Conservation (phyloP, 2,329 filamentous ascomycete species). For the Pseudonectria buxi region DNA sequence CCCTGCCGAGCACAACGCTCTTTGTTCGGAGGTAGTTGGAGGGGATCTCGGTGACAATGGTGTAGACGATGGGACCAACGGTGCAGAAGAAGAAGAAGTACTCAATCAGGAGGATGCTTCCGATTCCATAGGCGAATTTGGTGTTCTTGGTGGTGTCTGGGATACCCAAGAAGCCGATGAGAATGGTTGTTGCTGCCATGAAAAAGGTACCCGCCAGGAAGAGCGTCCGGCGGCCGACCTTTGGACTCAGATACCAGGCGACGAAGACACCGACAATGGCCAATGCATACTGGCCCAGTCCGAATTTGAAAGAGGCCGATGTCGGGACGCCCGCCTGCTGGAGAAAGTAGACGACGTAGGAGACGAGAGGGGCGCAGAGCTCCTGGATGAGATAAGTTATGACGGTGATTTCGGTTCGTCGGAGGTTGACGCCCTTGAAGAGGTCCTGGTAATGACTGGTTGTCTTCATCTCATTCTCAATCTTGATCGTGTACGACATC, state of each 20-base stretch:
- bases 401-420: conserved; percentile 12
- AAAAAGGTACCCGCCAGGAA: conserved; percentile 40
- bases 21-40: conserved; percentile 40
- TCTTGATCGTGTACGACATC: conserved; percentile 11
- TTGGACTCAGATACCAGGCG: conserved; percentile 5
- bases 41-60: conserved; percentile 56
- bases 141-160: conserved; percentile 36
- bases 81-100: conserved; percentile 35
- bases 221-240: conserved; percentile 19
- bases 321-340: conserved; percentile 11
- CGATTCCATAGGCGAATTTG: conserved; percentile 36
- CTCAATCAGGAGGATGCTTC: conserved; percentile 37
- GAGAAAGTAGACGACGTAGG: conserved; percentile 11
- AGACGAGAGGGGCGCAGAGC: conserved; percentile 10
- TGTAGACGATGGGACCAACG: conserved; percentile 63
- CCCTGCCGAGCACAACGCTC: conserved; percentile 37
- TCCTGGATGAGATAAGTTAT: conserved; percentile 10
- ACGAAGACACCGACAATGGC: conserved; percentile 10
- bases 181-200: conserved; percentile 21
- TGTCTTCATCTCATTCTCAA: conserved; percentile 8
- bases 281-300: conserved; percentile 9
- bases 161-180: conserved; percentile 48
- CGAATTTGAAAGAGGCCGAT: conserved; percentile 7
- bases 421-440: conserved; percentile 10
- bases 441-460: conserved; percentile 9